Percentiles rank a stretch among this genome's conserved stretches.
phyloP scores from a whole-genome alignment of 2,329 filamentous ascomycete genomes.

The Ceratocystis albifundus region DNA sequence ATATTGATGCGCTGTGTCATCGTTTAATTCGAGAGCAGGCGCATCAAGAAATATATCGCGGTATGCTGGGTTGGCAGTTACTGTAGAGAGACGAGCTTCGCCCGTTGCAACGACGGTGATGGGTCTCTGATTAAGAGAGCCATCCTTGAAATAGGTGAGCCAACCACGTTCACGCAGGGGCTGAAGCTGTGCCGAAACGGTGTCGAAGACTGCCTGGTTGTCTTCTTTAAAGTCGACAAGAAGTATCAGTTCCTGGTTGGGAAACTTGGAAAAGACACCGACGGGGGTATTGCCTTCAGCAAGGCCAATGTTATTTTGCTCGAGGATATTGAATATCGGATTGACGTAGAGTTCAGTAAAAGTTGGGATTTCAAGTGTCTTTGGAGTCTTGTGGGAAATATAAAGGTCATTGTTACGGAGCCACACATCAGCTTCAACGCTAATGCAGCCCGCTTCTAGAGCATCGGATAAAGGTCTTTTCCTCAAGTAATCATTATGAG shows the following conservation, averaged over 20 bases:
- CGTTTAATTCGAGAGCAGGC: constrained; percentile 38
- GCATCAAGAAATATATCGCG: constrained; percentile 58
- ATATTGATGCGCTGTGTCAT: constrained; percentile 30
- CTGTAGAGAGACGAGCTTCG: constrained; percentile 45
- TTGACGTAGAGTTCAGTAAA: constrained; percentile 51
- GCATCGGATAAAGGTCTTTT: constrained; percentile 53
- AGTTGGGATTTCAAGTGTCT: constrained; percentile 40
- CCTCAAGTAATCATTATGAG: constrained; percentile 62
- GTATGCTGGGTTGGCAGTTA: constrained; percentile 42
- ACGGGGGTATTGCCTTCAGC: constrained; percentile 29
- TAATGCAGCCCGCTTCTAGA: constrained; percentile 46
- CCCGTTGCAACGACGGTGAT: constrained; percentile 61
- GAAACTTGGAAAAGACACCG: constrained; percentile 47
- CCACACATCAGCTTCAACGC: constrained; percentile 61
- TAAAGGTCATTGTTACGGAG: constrained; percentile 43
- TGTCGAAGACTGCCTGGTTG: constrained; percentile 40
- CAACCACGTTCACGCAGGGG: constrained; percentile 49
- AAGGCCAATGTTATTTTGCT: constrained; percentile 38
- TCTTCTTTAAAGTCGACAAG: constrained; percentile 59
- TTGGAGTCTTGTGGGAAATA: constrained; percentile 43
- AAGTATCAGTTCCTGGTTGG: constrained; percentile 45
- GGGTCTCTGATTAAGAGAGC: constrained; percentile 40
- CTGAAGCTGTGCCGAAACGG: constrained; percentile 38
- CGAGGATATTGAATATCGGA: constrained; percentile 50
- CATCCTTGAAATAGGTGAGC: constrained; percentile 43